Evolutionary conservation across 2,329 filamentous ascomycete species (phyloP).

Genomic region (Hymenoscyphus fructigenus): DNA sequence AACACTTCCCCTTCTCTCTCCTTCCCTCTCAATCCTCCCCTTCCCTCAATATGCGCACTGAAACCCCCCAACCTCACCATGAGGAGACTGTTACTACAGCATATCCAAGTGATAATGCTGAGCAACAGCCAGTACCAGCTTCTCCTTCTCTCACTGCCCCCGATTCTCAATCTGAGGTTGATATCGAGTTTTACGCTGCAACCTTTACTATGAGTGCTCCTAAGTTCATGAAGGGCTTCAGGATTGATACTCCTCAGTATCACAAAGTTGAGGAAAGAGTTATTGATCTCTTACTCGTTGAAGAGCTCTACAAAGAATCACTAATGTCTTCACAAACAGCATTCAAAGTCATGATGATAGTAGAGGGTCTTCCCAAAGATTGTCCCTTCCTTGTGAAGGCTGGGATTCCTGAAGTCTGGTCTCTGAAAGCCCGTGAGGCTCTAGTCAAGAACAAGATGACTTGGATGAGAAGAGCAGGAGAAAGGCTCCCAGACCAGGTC

Average conservation of each 20-base stretch:
- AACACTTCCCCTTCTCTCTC: background rate
- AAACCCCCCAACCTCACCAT: background rate
- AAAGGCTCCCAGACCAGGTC: background rate
- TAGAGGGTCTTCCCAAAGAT: background rate
- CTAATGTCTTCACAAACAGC: background rate
- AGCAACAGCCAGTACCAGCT: background rate
- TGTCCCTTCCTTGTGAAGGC: constrained; percentile 4
- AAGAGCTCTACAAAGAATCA: background rate
- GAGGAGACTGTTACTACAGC: background rate
- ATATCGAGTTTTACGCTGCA: background rate
- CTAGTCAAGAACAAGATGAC: background rate
- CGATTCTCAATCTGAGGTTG: background rate
- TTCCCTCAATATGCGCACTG: background rate
- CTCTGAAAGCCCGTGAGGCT: background rate
- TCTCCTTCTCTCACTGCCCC: background rate
- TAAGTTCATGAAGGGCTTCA: background rate
- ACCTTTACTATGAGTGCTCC: background rate
- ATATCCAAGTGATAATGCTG: background rate
- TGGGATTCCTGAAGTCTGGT: constrained; percentile 4
- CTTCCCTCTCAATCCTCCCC: background rate
- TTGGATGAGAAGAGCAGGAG: background rate
- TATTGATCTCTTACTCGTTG: background rate
- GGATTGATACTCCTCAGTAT: background rate
- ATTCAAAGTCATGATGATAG: background rate
- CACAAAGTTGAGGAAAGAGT: background rate